A percentile compares a stretch with the other conserved stretches of the same genome.
These are phyloP conservation scores for Nidula microcarpa DNA, from an alignment of 768 basidiomycete species.

Conservation along the genomic window DNA sequence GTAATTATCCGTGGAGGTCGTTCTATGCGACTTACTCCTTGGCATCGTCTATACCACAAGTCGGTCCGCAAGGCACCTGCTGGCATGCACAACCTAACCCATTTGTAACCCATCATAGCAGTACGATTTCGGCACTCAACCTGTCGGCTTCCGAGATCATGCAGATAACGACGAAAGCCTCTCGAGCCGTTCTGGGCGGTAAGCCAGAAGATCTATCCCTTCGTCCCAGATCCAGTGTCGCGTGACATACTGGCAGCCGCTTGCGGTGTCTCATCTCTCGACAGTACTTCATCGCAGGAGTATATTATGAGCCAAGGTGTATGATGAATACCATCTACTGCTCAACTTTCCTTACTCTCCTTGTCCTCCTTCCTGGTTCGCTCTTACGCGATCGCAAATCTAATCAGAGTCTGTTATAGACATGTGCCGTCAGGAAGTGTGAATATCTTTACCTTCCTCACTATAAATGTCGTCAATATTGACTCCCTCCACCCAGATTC, in stretches of 20 bases:
- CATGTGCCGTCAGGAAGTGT: slow-evolving; percentile 66
- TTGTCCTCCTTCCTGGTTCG: slow-evolving; percentile 2
- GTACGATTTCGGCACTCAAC: neutral
- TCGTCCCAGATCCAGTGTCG: slow-evolving; percentile 18
- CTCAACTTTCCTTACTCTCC: neutral
- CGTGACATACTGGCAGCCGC: slow-evolving; percentile 23
- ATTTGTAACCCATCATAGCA: neutral
- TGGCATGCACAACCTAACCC: neutral
- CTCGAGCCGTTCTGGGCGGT: slow-evolving; percentile 18
- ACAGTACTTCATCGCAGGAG: slow-evolving; percentile 15
- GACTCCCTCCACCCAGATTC: slow-evolving; percentile 20
- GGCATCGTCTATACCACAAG: slow-evolving; percentile 7
- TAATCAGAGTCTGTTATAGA: neutral
- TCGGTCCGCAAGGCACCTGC: slow-evolving; percentile 5
- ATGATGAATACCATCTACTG: neutral
- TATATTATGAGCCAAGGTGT: slow-evolving; percentile 20
- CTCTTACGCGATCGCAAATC: slow-evolving; percentile 1
- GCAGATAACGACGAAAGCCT: slow-evolving; percentile 7
- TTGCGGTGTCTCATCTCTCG: slow-evolving; percentile 11
- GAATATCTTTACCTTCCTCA: slow-evolving; percentile 9
- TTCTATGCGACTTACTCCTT: slow-evolving; percentile 11
- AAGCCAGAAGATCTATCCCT: slow-evolving; percentile 13
- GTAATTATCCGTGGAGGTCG: slow-evolving; percentile 26
- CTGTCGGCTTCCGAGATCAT: slow-evolving; percentile 8
- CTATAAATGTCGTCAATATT: slow-evolving; percentile 3